Evolutionary conservation across 345 rosid genomes (phyloP).

Genomic region (Rhizophora mangle): DNA sequence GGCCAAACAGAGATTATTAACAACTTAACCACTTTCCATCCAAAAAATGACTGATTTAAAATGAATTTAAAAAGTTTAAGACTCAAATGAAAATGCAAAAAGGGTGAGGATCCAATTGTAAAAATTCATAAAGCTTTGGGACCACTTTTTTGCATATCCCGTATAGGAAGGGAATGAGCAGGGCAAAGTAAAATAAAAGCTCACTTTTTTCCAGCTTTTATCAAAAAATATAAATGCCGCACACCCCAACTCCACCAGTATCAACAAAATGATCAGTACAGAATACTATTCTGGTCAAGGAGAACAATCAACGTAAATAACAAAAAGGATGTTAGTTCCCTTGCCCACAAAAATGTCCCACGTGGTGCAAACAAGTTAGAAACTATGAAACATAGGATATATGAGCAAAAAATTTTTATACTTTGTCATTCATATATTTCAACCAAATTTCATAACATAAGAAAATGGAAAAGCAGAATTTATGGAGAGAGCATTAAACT

Average conservation of each 20-base stretch:
- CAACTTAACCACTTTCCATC: no score
- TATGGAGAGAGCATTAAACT: neutral
- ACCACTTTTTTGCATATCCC: no score
- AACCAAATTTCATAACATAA: neutral
- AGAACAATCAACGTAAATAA: conserved; percentile 29
- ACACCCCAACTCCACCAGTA: conserved; percentile 81
- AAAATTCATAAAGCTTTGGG: no score
- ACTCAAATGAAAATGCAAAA: no score
- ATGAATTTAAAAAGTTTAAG: no score
- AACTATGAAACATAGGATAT: no score
- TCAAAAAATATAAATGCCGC: conserved; percentile 93
- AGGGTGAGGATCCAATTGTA: no score
- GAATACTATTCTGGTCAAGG: conserved; percentile 80
- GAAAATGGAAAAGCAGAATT: neutral
- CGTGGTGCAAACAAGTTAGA: no score
- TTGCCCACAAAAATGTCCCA: no score
- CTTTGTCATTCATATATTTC: neutral
- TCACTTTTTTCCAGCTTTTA: conserved; percentile 81
- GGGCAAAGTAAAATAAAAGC: conserved; percentile 13
- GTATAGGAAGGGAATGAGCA: neutral
- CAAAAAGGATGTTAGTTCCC: neutral
- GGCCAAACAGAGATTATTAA: no score
- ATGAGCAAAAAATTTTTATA: neutral
- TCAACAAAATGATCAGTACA: conserved; percentile 67
- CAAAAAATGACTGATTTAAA: no score